Conservation (phyloP, 495 filamentous ascomycete genomes). For the Mytilinidion resinicola region DNA sequence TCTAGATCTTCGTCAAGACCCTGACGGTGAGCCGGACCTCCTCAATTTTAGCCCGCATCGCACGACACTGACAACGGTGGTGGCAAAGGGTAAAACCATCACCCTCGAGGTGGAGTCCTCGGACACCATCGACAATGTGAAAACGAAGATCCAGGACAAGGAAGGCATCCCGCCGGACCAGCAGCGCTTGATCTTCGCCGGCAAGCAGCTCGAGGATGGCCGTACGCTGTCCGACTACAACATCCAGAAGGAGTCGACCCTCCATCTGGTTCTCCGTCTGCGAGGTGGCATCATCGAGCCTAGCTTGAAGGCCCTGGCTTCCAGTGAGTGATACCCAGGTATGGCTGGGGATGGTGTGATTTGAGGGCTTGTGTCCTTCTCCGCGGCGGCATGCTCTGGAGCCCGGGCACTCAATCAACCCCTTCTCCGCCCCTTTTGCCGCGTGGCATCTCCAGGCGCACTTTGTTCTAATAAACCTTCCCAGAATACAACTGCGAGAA, state of each 20-base stretch:
- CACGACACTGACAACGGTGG: constrained; percentile 59
- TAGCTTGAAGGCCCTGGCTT: constrained; percentile 94
- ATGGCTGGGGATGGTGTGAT: too few relatives aligned
- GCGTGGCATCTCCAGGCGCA: too few relatives aligned
- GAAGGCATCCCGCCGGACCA: constrained; percentile 99
- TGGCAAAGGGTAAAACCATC: constrained; percentile 95
- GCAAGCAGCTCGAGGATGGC: constrained; percentile 99
- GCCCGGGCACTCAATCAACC: too few relatives aligned
- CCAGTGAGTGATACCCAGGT: constrained; percentile 38
- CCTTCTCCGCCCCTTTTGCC: too few relatives aligned
- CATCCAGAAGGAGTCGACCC: constrained; percentile 99
- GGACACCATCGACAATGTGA: constrained; percentile 78
- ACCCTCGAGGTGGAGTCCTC: constrained; percentile 98
- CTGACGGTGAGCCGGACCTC: constrained; percentile 26
- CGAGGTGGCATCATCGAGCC: constrained; percentile 99
- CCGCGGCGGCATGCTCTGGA: too few relatives aligned
- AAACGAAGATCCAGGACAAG: constrained; percentile 81
- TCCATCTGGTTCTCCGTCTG: constrained; percentile 98
- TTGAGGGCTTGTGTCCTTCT: too few relatives aligned
- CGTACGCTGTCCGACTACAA: constrained; percentile 98
- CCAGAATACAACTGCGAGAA: constrained; percentile 97
- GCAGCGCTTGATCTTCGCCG: constrained; percentile 98
- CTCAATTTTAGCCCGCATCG: constrained; percentile 27
- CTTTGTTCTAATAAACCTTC: too few relatives aligned
- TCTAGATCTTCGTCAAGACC: constrained; percentile 40